Evolutionary conservation across 2,329 filamentous ascomycete genomes (phyloP).

Genomic region (Epichloe typhina): DNA sequence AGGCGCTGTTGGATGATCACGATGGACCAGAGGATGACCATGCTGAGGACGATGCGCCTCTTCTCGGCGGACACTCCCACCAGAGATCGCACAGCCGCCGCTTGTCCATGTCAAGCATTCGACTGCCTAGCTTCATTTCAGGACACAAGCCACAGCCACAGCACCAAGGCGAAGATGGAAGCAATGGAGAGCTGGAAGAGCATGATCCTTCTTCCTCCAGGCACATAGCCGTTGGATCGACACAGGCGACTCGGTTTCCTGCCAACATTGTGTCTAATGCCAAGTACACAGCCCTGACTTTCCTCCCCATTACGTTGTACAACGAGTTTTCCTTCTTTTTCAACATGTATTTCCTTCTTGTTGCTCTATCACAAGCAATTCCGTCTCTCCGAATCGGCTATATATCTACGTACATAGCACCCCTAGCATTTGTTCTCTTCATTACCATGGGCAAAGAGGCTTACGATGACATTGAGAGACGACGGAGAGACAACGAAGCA

Average conservation of each 20-base stretch:
- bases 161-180: conserved; percentile 21
- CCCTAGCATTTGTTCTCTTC: conserved; percentile 77
- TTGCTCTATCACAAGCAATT: conserved; percentile 87
- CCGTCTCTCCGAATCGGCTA: conserved; percentile 85
- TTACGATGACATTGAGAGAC: conserved; percentile 76
- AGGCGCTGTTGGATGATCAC: conserved; percentile 52
- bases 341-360: conserved; percentile 96
- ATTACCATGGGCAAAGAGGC: conserved; percentile 96
- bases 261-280: conserved; percentile 90
- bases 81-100: conserved; percentile 14
- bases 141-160: conserved; percentile 8
- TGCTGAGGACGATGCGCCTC: conserved; percentile 58
- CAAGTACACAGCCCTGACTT: conserved; percentile 92
- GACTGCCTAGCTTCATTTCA: conserved; percentile 56
- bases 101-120: conserved; percentile 35
- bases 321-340: conserved; percentile 99
- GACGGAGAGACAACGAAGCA: conserved; percentile 80
- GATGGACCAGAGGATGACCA: conserved; percentile 44
- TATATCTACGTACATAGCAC: conserved; percentile 85
- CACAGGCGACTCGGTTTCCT: conserved; percentile 65
- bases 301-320: conserved; percentile 86
- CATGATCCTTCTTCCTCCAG: conserved; percentile 59
- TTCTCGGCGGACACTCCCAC: conserved; percentile 37
- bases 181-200: conserved; percentile 36
- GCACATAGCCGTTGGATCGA: conserved; percentile 60